Base-by-base conservation (phyloP, 495 filamentous ascomycete genomes). In the Physcia stellaris region DNA sequence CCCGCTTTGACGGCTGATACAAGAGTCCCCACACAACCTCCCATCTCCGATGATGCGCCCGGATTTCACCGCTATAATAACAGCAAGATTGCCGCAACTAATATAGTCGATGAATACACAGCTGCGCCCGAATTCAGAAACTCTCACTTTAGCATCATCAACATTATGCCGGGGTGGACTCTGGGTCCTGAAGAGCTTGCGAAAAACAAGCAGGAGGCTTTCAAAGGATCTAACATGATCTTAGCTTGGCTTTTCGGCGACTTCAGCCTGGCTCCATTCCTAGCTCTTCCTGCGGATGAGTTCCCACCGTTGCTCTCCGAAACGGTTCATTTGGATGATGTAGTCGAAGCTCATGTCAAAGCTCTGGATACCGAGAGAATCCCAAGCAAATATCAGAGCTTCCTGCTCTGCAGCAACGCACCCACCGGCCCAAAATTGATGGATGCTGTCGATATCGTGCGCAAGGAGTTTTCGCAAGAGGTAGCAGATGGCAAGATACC, bases 171-270 rank as follows among this genome's bases (percentile, higher is more conserved):
- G 3, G 40, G 40, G 2, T 42, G 40, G 40, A 37, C 37, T 19
- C 16, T 42, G 0, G 40, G 40, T 1, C 40, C 40, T 11, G 40
- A 42, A 27, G 40, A 26, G 4, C 40, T 42, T 17, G 2, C 40
- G 12, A 6, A 24, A 20, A 37, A n/a, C 11, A 42, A 42, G 22
- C 21, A 26, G 16, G 40, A 37, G 13, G 40, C 40, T 7, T 42
- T 37, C 21, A 42, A 37, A 36, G 40, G 40, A 19, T 42, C 40
- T 3, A 42, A 42, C 13, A 21, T 42, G 6, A 27, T 42, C 6
- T 17, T 42, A 16, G 22, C 32, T 10, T 42, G 27, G 16, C 32
- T 42, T 9, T 42, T 42, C 33, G 11, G 18, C 6, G 17, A 29
- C 2, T 20, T 42, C n/a, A 35, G 22, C 11, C 24, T 42, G 31